Evolutionary conservation across 371 early-diverging fungal species (phyloP).

Genomic region (Rhizopus delemar): DNA sequence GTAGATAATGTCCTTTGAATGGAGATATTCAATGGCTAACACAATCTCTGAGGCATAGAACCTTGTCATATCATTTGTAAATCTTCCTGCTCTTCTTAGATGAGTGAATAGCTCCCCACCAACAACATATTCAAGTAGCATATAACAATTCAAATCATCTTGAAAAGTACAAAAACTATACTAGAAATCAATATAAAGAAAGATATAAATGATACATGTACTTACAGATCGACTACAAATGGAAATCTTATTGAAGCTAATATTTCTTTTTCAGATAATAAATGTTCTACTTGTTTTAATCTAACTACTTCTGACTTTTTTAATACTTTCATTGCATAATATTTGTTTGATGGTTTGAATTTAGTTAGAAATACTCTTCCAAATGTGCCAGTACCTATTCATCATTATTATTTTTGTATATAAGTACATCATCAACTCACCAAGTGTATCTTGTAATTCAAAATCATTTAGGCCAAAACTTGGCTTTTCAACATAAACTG

Average conservation of each 20-base stretch:
- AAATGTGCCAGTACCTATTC: conserved; percentile 90
- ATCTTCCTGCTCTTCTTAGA: conserved; percentile 76
- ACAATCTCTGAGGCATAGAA: conserved; percentile 66
- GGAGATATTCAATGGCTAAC: conserved; percentile 77
- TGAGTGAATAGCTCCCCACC: conserved; percentile 89
- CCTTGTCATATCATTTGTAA: conserved; percentile 79
- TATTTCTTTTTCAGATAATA: conserved; percentile 32
- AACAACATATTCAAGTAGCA: conserved; percentile 88
- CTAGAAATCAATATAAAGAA: conserved; percentile 13
- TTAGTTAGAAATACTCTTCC: conserved; percentile 88
- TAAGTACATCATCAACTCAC: conserved; percentile 11
- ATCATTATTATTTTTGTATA: background rate
- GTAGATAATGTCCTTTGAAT: conserved; percentile 80
- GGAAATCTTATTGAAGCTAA: conserved; percentile 31
- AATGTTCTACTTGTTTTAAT: conserved; percentile 71
- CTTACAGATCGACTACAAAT: conserved; percentile 44
- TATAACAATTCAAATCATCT: conserved; percentile 74
- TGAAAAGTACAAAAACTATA: conserved; percentile 71
- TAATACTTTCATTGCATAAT: conserved; percentile 93
- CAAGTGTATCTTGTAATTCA: conserved; percentile 47
- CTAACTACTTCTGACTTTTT: conserved; percentile 91
- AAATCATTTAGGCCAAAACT: conserved; percentile 45
- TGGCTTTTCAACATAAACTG: conserved; percentile 46
- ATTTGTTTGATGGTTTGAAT: conserved; percentile 65
- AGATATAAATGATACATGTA: background rate